Percentiles rank a stretch among this genome's conserved stretches.
Conservation (phyloP, 805 yeast genomes). For the Clavispora vitiphila region DNA sequence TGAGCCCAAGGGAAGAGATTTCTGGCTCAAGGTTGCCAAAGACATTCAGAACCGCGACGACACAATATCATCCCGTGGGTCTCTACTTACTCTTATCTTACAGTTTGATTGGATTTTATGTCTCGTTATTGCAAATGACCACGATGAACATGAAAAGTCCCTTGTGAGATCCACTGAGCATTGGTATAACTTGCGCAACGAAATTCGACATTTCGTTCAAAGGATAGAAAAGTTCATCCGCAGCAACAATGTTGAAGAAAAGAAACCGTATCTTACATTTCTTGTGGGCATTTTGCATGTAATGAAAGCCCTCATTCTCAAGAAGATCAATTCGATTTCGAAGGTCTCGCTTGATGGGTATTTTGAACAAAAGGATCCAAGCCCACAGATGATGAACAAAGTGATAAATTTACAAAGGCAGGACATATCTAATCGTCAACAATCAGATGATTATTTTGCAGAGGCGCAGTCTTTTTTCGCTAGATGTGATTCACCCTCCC, state of each 20-base stretch:
- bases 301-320: conserved; percentile 25
- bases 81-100: conserved; percentile 15
- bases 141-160: conserved; percentile 3
- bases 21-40: conserved; percentile 5
- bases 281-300: conserved; percentile 24
- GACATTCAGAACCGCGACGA: conserved; percentile 6
- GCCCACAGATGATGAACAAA: conserved; percentile 15
- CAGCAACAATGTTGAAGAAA: conserved; percentile 9
- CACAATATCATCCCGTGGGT: conserved; percentile 9
- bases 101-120: conserved; percentile 16
- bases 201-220: conserved; percentile 10
- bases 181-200: conserved; percentile 10
- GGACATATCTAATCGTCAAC: conserved; percentile 20
- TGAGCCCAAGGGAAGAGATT: not conserved
- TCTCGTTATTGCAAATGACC: conserved; percentile 6
- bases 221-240: conserved; percentile 13
- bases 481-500: conserved; percentile 21
- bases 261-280: conserved; percentile 11
- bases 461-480: conserved; percentile 23
- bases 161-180: conserved; percentile 1
- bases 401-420: conserved; percentile 25
- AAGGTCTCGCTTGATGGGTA: not conserved
- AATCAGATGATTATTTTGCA: conserved; percentile 20
- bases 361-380: conserved; percentile 5
- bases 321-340: conserved; percentile 21